Evolutionary conservation across 306 rosid genomes (phyloP), one percentile per base, ranked within the genome.

Genomic region (Senna tora): DNA sequence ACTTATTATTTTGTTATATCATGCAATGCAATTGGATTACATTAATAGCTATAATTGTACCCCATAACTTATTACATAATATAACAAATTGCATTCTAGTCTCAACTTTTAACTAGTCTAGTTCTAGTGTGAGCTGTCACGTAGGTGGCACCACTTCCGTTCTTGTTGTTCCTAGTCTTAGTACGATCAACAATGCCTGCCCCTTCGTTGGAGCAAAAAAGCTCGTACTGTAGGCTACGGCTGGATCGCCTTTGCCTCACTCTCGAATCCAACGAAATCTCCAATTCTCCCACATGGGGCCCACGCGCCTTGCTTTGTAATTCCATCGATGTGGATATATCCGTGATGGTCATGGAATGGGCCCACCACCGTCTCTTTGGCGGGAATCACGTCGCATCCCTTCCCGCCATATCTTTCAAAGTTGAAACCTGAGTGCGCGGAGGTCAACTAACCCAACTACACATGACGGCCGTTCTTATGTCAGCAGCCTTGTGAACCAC

Each of bases 371-470:
- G 54, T 52, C 69, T 41, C 9, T 71, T 77, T 62, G 81, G 94
- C 83, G 91, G 87, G 87, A 84, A 74, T 53, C 56, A 17, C 62
- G 41, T 45, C 61, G 25, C 42, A 67, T 80, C 86, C 4, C 30
- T 36, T 38, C 49, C 91, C 89, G 86, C 89, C 87, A 77, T 71
- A 15, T 33, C 10, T 68, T 14, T 73, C 69, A 59, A 66, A 61
- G n/a, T n/a, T n/a, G n/a, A n/a, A n/a, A n/a, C n/a, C 19, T 4
- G 15, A 1, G 5, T 4, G 15, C 0, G 5, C 16, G 0, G 5
- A 6, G 4, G 30, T n/a, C 21, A 12, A 60, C 38, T 7, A 50
- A 64, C 56, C 57, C n/a, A 22, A 41, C 15, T n/a, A n/a, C 21
- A 12, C 6, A 9, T 7, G 60, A 57, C 65, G 54, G 52, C 41